phyloP scores from a whole-genome alignment of 176 grass and related monocot species.

The Triticum turgidum region DNA sequence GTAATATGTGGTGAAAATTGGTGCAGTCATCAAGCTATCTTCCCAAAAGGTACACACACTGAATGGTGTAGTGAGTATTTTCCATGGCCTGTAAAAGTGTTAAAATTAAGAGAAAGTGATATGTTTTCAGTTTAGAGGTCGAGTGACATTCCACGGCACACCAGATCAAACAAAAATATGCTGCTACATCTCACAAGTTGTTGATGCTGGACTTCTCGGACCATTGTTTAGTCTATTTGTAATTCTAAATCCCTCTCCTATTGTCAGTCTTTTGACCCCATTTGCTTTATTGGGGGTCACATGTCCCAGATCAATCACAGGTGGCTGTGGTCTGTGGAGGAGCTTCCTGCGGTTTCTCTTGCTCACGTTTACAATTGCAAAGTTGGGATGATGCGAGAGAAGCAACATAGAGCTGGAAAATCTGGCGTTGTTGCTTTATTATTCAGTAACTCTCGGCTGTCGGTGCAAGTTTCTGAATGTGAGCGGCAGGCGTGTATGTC shows the following conservation, averaged over 20 bases:
- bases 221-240: constrained; percentile 68
- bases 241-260: no score
- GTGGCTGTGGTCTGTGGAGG: no score
- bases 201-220: constrained; percentile 67
- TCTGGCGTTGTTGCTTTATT: no score
- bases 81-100: constrained; percentile 2
- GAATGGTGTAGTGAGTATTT: background rate
- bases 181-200: constrained; percentile 75
- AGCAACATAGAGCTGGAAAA: no score
- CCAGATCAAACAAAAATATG: constrained; percentile 62
- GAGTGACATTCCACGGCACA: constrained; percentile 54
- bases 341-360: no score
- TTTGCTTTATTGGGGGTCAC: constrained; percentile 23
- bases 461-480: background rate
- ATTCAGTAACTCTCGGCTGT: no score
- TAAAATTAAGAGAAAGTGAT: constrained; percentile 22
- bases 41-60: constrained; percentile 63
- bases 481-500: background rate
- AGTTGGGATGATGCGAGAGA: no score
- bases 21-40: constrained; percentile 68
- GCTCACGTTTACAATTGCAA: no score
- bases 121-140: constrained; percentile 57
- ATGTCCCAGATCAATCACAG: background rate
- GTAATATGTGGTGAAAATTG: constrained; percentile 57
- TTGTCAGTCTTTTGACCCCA: background rate